Percentiles rank a stretch among this genome's conserved stretches.
phyloP scores from a whole-genome alignment of 371 early-diverging fungal genomes.

The Circinella umbellata region DNA sequence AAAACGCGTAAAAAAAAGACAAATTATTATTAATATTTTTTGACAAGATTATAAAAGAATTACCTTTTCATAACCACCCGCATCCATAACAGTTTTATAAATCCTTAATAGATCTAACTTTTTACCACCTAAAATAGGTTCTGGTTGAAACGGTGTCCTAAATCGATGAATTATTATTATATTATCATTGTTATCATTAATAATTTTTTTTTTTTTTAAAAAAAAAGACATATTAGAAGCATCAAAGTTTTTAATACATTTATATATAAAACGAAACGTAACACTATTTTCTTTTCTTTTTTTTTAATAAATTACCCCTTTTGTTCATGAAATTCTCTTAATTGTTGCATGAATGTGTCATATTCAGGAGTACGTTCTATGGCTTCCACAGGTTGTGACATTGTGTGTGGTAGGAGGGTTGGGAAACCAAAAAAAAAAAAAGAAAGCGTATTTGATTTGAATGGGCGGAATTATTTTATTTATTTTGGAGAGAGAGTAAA shows the following conservation, averaged over 20 bases:
- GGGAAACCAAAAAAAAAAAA: no score
- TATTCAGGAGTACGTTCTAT: constrained; percentile 79
- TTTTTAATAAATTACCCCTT: constrained; percentile 60
- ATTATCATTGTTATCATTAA: not conserved
- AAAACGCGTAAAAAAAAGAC: no score
- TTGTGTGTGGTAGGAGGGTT: not conserved
- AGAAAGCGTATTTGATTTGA: no score
- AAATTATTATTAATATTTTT: not conserved
- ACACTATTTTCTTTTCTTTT: not conserved
- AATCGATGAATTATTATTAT: not conserved
- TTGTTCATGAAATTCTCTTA: constrained; percentile 72
- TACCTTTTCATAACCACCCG: constrained; percentile 83
- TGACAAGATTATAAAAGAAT: not conserved
- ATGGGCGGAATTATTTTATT: no score
- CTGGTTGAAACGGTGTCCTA: constrained; percentile 72
- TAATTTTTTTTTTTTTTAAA: not conserved
- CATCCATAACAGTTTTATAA: constrained; percentile 70
- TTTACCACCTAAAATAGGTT: constrained; percentile 84
- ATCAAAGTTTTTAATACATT: not conserved
- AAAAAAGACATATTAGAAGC: not conserved
- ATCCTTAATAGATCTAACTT: constrained; percentile 75
- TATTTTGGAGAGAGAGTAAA: no score
- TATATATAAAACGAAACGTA: not conserved
- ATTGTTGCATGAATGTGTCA: constrained; percentile 70
- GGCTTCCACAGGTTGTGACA: constrained; percentile 60